These are phyloP conservation scores for Fulvia fulva DNA, from an alignment of 2,329 filamentous ascomycete species.

Conservation along the genomic window DNA sequence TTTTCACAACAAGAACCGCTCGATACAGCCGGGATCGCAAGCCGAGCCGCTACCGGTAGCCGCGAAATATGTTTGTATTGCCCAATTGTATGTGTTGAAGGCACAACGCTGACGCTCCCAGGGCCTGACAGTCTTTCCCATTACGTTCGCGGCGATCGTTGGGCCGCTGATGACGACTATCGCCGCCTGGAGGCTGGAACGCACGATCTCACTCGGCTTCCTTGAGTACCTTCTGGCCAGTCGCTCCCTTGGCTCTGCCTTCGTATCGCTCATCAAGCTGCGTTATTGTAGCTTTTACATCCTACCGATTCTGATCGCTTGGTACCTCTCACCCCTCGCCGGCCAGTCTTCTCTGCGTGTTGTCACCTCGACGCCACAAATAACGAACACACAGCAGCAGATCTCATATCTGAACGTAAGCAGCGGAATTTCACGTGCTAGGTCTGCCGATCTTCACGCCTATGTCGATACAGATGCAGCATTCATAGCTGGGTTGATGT, in stretches of 20 bases:
- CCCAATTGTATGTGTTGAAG: too few species aligned
- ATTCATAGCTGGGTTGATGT: not conserved
- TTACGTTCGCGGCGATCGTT: not conserved
- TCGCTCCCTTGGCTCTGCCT: not conserved
- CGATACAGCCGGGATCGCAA: not conserved
- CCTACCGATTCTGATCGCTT: not conserved
- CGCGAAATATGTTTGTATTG: not conserved
- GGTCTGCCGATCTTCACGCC: too few species aligned
- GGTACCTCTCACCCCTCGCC: not conserved
- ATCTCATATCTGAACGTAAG: too few species aligned
- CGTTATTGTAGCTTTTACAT: not conserved
- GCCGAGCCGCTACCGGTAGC: not conserved
- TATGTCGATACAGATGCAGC: too few species aligned
- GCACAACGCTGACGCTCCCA: not conserved
- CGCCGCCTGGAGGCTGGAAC: not conserved
- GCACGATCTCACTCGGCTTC: not conserved
- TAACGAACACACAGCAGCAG: too few species aligned
- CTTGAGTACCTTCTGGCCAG: not conserved
- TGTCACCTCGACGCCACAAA: not conserved
- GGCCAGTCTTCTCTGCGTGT: not conserved
- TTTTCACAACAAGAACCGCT: not conserved
- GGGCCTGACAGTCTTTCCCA: not conserved
- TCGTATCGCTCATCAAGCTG: not conserved
- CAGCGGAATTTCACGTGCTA: too few species aligned
- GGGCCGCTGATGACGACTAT: not conserved